Base-by-base conservation (phyloP, 2,329 filamentous ascomycete species). In the Phialophora macrospora region DNA sequence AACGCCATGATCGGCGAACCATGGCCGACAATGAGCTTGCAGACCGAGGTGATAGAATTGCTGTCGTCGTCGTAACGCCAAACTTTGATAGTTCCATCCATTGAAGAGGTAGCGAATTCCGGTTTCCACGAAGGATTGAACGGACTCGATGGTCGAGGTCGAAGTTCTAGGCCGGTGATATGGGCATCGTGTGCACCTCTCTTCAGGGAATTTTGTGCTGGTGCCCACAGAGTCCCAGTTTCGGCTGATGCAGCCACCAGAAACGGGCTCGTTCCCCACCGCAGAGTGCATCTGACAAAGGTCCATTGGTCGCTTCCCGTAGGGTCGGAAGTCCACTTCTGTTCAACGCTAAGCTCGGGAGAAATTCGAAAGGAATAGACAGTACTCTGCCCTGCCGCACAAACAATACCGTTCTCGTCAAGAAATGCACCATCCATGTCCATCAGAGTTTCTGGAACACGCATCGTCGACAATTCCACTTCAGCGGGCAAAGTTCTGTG, bases 91-190 rank as follows among this genome's bases (percentile, higher is more conserved):
- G 76, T 80, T 46, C 79, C 76, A 64, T 82, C 80, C 52, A 78
- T 75, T 3, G 80, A 81, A 4, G 78, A 79, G 14, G 80, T 80
- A 6, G 79, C 80, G 52, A 82, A 74, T 57, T 75, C 71, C 63
- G 74, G 71, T 20, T 68, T 68, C 20, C 70, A 68, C 12, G 72
- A 72, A 26, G 74, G 69, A 68, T 76, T 73, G 54, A 52, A 46
- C 14, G 59, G 24, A 58, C 55, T 55, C 52, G 62, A 24, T 57
- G 62, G 52, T 59, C 70, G 49, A 55, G 77, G 75, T 38, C 77
- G 75, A 22, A 81, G 72, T 58, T 81, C 77, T 58, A 82, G 76
- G 2, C 76, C 75, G 0, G 80, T 82, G 61, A 82, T 81, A 55
- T 76, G 75, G 30, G 74, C 78, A 51, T 77, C 75, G 64, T 82